Evolutionary conservation across 768 basidiomycete species (phyloP).

Genomic region (Krasilnikovozyma curviuscula): DNA sequence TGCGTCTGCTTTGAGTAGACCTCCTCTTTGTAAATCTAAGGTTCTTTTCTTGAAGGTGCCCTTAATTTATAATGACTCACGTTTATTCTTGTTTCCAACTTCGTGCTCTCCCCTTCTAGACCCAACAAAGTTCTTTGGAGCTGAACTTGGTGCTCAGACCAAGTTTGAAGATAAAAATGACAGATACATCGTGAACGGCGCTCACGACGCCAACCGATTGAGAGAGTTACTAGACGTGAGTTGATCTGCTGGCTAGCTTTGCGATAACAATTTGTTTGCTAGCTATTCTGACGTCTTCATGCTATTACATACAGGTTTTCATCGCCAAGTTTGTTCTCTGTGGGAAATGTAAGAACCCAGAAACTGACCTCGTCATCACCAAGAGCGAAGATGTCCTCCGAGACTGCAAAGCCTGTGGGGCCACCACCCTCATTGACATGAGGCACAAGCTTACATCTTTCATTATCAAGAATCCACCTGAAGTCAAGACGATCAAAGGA

Average conservation of each 20-base stretch:
- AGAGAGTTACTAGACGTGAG: conserved; percentile 73
- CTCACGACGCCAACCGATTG: conserved; percentile 73
- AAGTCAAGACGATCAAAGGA: conserved; percentile 42
- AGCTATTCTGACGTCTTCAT: background rate
- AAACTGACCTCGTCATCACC: conserved; percentile 83
- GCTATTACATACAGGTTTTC: no score
- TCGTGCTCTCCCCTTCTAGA: conserved; percentile 30
- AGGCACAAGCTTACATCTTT: conserved; percentile 89
- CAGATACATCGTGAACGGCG: conserved; percentile 95
- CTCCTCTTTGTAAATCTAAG: conserved; percentile 42
- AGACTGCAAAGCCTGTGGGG: conserved; percentile 97
- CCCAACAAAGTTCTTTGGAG: conserved; percentile 97
- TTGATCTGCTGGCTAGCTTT: background rate
- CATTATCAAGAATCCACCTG: conserved; percentile 92
- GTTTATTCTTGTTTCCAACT: background rate
- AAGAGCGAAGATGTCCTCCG: conserved; percentile 76
- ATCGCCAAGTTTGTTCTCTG: conserved; percentile 66
- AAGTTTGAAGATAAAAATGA: conserved; percentile 92
- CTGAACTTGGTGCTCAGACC: conserved; percentile 93
- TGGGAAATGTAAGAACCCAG: conserved; percentile 94
- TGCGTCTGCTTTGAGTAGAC: conserved; percentile 81
- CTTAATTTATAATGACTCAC: background rate
- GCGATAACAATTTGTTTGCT: background rate
- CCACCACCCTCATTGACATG: conserved; percentile 82
- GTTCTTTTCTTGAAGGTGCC: background rate